Percentiles rank a stretch among this genome's conserved stretches.
phyloP scores from a whole-genome alignment of 306 rosid genomes.

The Gastrolobium bilobum region DNA sequence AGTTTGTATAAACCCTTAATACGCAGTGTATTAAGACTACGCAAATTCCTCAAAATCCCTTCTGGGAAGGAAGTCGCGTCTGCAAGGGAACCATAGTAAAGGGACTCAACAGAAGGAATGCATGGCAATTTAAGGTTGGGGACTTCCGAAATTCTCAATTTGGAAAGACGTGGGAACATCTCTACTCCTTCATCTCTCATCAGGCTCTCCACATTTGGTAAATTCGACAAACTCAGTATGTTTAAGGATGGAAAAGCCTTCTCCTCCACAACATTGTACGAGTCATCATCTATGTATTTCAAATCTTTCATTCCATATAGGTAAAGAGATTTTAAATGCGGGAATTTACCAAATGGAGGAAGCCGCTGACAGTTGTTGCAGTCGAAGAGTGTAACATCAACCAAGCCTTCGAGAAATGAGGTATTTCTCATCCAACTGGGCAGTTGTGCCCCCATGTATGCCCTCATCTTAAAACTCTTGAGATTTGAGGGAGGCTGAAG shows the following conservation, averaged over 20 bases:
- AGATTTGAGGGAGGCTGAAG: conserved; percentile 11
- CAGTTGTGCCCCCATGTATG: not conserved
- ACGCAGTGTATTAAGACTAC: not conserved
- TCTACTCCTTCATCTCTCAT: not conserved
- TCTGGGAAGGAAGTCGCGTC: not conserved
- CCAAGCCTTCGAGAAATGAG: not conserved
- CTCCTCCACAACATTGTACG: not conserved
- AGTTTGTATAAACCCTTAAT: not conserved
- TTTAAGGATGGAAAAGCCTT: conserved; percentile 33
- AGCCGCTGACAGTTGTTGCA: not conserved
- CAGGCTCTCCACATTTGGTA: conserved; percentile 30
- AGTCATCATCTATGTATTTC: conserved; percentile 4
- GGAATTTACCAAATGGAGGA: conserved; percentile 29
- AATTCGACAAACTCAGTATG: accelerated
- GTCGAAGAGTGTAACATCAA: not conserved
- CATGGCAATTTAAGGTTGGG: not conserved
- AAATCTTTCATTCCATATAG: not conserved
- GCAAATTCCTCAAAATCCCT: not conserved
- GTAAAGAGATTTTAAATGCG: not conserved
- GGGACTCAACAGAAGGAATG: not conserved
- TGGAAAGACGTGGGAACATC: not conserved
- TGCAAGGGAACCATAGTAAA: not conserved
- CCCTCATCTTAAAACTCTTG: not conserved
- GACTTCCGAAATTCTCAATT: not conserved
- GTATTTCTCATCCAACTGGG: conserved; percentile 5